phyloP scores from a whole-genome alignment of 2,329 filamentous ascomycete species.

The Cordyceps militaris region DNA sequence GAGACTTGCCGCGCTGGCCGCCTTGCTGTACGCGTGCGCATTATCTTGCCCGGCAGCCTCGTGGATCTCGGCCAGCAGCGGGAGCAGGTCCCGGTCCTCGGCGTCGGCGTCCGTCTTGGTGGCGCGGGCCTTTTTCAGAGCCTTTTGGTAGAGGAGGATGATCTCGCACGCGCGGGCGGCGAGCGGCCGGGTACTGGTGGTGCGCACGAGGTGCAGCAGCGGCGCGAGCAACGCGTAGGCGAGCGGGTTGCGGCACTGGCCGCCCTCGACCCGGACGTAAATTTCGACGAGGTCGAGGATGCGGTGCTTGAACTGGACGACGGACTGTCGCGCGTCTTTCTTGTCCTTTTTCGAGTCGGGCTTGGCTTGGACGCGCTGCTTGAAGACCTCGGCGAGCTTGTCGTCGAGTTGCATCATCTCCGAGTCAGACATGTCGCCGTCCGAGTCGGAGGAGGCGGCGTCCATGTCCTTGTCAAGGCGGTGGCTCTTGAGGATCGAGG shows the following conservation, averaged over 20 bases:
- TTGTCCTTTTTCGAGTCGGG: constrained; percentile 73
- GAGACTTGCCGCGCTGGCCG: constrained; percentile 66
- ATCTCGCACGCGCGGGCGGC: constrained; percentile 66
- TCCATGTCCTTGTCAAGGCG: constrained; percentile 51
- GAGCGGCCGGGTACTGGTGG: constrained; percentile 69
- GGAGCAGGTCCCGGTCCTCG: constrained; percentile 39
- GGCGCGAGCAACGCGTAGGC: constrained; percentile 67
- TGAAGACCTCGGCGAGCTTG: constrained; percentile 79
- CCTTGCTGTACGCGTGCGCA: constrained; percentile 64
- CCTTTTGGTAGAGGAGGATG: constrained; percentile 64
- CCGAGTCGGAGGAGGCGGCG: constrained; percentile 51
- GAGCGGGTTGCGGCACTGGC: constrained; percentile 45
- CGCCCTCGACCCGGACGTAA: constrained; percentile 71
- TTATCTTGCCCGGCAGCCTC: constrained; percentile 55
- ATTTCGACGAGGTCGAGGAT: constrained; percentile 82
- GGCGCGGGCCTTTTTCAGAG: constrained; percentile 49
- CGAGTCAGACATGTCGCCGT: constrained; percentile 86
- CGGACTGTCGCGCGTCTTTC: constrained; percentile 79
- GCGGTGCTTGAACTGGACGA: constrained; percentile 91
- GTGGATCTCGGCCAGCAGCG: constrained; percentile 61
- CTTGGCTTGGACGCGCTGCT: constrained; percentile 58
- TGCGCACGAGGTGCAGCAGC: constrained; percentile 66
- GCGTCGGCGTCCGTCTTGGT: constrained; percentile 32
- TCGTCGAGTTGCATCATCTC: constrained; percentile 88
- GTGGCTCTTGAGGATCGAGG: constrained; percentile 69